These are phyloP conservation scores for Xylariaceae sp. DNA, from an alignment of 2,329 filamentous ascomycete species.

Conservation along the genomic window DNA sequence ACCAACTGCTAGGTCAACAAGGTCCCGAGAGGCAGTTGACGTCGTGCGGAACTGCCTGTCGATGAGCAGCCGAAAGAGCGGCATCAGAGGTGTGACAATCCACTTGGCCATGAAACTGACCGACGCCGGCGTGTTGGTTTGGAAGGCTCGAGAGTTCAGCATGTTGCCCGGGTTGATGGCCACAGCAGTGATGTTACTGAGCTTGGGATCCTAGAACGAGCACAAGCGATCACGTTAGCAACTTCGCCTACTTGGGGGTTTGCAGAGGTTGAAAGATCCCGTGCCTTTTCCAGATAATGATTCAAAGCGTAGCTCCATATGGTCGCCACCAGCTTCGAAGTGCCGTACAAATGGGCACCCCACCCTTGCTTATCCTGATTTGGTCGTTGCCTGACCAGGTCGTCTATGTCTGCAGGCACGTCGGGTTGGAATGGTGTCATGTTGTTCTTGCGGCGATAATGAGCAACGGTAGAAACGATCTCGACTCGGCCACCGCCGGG, in stretches of 20 bases:
- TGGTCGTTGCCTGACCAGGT: background rate
- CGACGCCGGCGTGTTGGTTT: slow-evolving; percentile 25
- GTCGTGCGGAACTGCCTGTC: slow-evolving; percentile 28
- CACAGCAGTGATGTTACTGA: slow-evolving; percentile 2
- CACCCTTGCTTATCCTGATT: slow-evolving; percentile 27
- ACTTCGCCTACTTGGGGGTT: too few relatives aligned
- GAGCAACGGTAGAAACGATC: slow-evolving; percentile 34
- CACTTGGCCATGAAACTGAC: slow-evolving; percentile 22
- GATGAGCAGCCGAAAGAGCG: slow-evolving; percentile 25
- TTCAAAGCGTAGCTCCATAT: slow-evolving; percentile 39
- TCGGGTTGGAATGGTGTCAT: background rate
- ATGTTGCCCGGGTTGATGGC: slow-evolving; percentile 3
- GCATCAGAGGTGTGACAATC: slow-evolving; percentile 18
- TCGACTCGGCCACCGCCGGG: slow-evolving; percentile 60
- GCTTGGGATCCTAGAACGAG: background rate
- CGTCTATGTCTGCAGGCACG: background rate
- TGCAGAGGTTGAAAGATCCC: background rate
- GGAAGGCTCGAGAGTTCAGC: slow-evolving; percentile 18
- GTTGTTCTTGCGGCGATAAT: slow-evolving; percentile 12
- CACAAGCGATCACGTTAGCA: too few relatives aligned
- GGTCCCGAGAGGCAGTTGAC: slow-evolving; percentile 21
- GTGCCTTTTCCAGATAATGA: slow-evolving; percentile 20
- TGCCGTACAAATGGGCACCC: slow-evolving; percentile 40
- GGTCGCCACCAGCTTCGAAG: slow-evolving; percentile 35
- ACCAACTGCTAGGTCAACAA: slow-evolving; percentile 15